A percentile compares a stretch with the other conserved stretches of the same genome.
These are phyloP conservation scores for Xylaria flabelliformis DNA, from an alignment of 495 filamentous ascomycete species.

Conservation along the genomic window DNA sequence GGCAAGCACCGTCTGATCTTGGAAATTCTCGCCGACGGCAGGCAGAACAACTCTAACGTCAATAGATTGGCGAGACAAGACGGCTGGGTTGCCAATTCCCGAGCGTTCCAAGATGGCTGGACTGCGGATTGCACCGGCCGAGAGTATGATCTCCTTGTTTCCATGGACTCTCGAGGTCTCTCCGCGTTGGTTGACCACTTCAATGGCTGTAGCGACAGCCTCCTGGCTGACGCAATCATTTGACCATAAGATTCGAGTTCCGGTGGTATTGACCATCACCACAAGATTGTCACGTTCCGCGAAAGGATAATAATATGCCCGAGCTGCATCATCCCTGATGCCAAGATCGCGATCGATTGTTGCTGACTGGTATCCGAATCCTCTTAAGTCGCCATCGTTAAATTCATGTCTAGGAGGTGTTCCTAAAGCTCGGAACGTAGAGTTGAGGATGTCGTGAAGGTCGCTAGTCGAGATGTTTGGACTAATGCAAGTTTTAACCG, in stretches of 20 bases:
- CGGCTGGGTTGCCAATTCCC: slow-evolving; percentile 53
- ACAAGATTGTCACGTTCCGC: slow-evolving; percentile 19
- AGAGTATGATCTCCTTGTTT: slow-evolving; percentile 60
- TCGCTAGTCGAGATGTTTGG: slow-evolving; percentile 16
- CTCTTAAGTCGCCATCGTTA: slow-evolving; percentile 5
- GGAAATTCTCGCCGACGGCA: slow-evolving; percentile 59
- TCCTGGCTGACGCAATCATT: slow-evolving; percentile 10
- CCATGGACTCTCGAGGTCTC: slow-evolving; percentile 42
- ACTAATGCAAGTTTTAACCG: slow-evolving; percentile 18
- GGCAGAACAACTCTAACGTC: slow-evolving; percentile 49
- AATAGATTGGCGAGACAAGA: slow-evolving; percentile 50
- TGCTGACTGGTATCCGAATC: slow-evolving; percentile 4
- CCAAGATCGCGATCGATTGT: slow-evolving; percentile 17
- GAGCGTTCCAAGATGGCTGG: slow-evolving; percentile 64
- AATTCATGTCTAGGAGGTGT: slow-evolving; percentile 11
- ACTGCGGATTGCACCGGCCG: slow-evolving; percentile 58
- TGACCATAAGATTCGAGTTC: slow-evolving; percentile 38
- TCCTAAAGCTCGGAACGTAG: slow-evolving; percentile 17
- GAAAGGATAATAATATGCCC: slow-evolving; percentile 23
- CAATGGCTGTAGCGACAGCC: slow-evolving; percentile 13
- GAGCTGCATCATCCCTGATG: slow-evolving; percentile 13
- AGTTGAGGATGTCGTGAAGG: slow-evolving; percentile 9
- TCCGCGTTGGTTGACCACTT: slow-evolving; percentile 16
- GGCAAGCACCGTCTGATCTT: slow-evolving; percentile 47
- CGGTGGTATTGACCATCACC: slow-evolving; percentile 29